A percentile compares a stretch with the other conserved stretches of the same genome.
These are phyloP conservation scores for Rhizopus microsporus DNA, from an alignment of 371 early-diverging fungal genomes.

Conservation along the genomic window DNA sequence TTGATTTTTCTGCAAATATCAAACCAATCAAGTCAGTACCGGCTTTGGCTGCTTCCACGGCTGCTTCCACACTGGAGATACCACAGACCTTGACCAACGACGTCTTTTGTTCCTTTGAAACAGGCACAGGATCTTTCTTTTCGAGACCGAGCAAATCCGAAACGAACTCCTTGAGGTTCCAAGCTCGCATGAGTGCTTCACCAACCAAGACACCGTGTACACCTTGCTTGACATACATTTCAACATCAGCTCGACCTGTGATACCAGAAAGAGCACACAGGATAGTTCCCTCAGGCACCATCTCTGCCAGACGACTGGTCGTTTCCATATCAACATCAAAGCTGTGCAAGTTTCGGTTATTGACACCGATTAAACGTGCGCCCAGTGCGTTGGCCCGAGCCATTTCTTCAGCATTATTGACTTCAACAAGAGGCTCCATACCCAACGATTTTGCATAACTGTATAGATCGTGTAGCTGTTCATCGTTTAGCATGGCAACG, in stretches of 20 bases:
- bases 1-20: slow-evolving; percentile 81
- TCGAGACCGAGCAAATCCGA: slow-evolving; percentile 59
- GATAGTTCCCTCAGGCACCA: slow-evolving; percentile 74
- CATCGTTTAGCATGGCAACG: slow-evolving; percentile 89
- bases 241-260: slow-evolving; percentile 80
- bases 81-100: slow-evolving; percentile 92
- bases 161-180: slow-evolving; percentile 76
- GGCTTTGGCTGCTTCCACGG: slow-evolving; percentile 70
- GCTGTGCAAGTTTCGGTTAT: slow-evolving; percentile 95
- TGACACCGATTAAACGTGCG: slow-evolving; percentile 92
- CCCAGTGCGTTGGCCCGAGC: slow-evolving; percentile 78
- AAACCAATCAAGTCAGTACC: slow-evolving; percentile 92
- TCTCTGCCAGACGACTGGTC: slow-evolving; percentile 73
- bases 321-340: slow-evolving; percentile 92
- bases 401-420: slow-evolving; percentile 91
- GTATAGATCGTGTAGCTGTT: slow-evolving; percentile 67
- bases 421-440: slow-evolving; percentile 98
- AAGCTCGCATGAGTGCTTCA: slow-evolving; percentile 92
- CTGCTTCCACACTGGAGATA: slow-evolving; percentile 79
- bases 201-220: slow-evolving; percentile 91
- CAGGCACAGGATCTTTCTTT: slow-evolving; percentile 34
- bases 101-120: slow-evolving; percentile 2
- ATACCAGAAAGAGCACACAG: slow-evolving; percentile 93
- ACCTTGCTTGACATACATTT: slow-evolving; percentile 70
- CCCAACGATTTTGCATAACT: slow-evolving; percentile 73